Evolutionary conservation across 2,329 filamentous ascomycete species (phyloP).

Genomic region (Bipolaris bicolor): DNA sequence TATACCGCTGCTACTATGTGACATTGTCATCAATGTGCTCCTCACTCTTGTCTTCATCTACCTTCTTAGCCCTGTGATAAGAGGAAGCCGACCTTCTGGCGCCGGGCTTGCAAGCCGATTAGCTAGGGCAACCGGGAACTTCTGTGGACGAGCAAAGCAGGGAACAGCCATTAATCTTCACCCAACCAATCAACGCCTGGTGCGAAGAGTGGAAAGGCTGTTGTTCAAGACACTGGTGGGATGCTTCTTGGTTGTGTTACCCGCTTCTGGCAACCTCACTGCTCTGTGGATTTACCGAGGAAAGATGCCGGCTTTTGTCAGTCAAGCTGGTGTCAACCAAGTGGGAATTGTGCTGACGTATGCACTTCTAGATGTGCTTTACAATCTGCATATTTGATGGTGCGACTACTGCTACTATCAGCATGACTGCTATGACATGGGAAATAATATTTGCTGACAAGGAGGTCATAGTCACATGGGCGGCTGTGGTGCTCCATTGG

Average conservation of each 20-base stretch:
- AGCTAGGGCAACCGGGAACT: constrained; percentile 19
- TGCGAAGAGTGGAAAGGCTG: constrained; percentile 33
- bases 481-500: constrained; percentile 44
- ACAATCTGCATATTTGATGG: constrained; percentile 51
- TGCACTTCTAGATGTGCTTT: constrained; percentile 41
- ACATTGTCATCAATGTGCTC: constrained; percentile 48
- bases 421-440: background rate
- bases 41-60: constrained; percentile 50
- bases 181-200: constrained; percentile 24
- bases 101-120: constrained; percentile 22
- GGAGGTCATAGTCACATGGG: constrained; percentile 42
- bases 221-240: constrained; percentile 43
- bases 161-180: constrained; percentile 13
- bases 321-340: background rate
- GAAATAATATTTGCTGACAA: background rate
- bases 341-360: background rate
- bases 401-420: constrained; percentile 23
- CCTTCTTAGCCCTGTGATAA: constrained; percentile 43
- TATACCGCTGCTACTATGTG: constrained; percentile 47
- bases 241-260: constrained; percentile 46
- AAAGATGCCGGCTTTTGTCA: constrained; percentile 47
- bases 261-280: constrained; percentile 48
- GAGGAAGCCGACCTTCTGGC: constrained; percentile 15
- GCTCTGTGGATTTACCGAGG: constrained; percentile 40
- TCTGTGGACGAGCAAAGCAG: constrained; percentile 10